These are phyloP conservation scores for Penicillium sp. DNA, from an alignment of 2,329 filamentous ascomycete genomes.

Conservation along the genomic window DNA sequence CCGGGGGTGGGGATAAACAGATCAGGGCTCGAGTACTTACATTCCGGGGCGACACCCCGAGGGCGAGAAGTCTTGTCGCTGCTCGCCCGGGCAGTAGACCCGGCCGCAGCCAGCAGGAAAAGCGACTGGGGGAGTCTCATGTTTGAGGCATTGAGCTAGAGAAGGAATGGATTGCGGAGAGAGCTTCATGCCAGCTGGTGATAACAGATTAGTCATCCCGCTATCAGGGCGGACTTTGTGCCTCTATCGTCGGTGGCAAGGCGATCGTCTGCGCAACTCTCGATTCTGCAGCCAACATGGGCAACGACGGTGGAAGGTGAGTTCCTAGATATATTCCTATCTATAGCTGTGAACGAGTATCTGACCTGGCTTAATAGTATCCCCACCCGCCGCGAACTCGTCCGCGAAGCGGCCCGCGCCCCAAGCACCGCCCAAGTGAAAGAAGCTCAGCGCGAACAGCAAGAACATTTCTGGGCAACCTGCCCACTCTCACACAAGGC, in stretches of 20 bases:
- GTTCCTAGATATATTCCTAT: constrained; percentile 8
- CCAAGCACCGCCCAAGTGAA: constrained; percentile 86
- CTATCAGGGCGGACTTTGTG: constrained; percentile 29
- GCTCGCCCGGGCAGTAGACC: constrained; percentile 53
- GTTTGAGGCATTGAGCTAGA: constrained; percentile 41
- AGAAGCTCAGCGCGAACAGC: constrained; percentile 81
- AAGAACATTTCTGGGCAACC: constrained; percentile 82
- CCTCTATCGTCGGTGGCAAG: constrained; percentile 23
- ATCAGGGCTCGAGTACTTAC: constrained; percentile 60
- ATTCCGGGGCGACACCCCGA: constrained; percentile 87
- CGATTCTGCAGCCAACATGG: constrained; percentile 64
- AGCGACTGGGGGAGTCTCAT: constrained; percentile 44
- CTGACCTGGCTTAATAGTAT: constrained; percentile 60
- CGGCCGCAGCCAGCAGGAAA: constrained; percentile 40
- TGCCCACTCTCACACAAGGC: constrained; percentile 83
- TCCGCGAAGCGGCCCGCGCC: constrained; percentile 85
- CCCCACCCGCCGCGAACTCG: constrained; percentile 91
- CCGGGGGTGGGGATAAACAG: constrained; percentile 18
- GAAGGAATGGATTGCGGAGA: constrained; percentile 37
- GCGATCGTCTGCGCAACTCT: constrained; percentile 8
- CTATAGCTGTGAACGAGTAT: not conserved
- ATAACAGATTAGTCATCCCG: constrained; percentile 39
- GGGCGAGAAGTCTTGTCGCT: constrained; percentile 72
- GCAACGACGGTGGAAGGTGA: constrained; percentile 89
- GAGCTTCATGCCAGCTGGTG: constrained; percentile 46